A percentile compares a stretch with the other conserved stretches of the same genome.
These are phyloP conservation scores for Mycena vitilis DNA, from an alignment of 768 basidiomycete species.

Conservation along the genomic window DNA sequence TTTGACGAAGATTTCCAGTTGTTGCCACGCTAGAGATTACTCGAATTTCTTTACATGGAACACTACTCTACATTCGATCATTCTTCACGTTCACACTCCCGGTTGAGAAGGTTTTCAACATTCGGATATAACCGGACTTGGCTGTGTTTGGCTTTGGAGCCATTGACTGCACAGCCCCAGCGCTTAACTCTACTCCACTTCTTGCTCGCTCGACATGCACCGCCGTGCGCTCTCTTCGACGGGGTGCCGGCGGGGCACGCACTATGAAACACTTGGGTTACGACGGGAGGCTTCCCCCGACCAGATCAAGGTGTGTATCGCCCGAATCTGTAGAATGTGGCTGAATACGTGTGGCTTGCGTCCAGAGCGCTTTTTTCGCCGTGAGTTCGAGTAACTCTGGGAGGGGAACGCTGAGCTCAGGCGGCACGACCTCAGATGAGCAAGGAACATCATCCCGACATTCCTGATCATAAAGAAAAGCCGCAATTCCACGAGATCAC, in stretches of 20 bases:
- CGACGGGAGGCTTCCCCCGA: constrained; percentile 8
- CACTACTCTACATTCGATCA: too few species aligned
- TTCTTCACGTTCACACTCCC: too few species aligned
- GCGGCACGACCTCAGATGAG: constrained; percentile 9
- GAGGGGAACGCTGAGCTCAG: background rate
- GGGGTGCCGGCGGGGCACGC: constrained; percentile 28
- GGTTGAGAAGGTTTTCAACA: background rate
- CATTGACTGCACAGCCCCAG: background rate
- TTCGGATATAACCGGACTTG: background rate
- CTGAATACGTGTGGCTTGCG: constrained; percentile 5
- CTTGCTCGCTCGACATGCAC: constrained; percentile 21
- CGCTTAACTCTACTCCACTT: background rate
- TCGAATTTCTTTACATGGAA: too few species aligned
- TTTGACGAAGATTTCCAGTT: too few species aligned
- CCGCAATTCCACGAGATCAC: constrained; percentile 33
- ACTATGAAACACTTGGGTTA: constrained; percentile 31
- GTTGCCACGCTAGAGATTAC: too few species aligned
- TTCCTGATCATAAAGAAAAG: constrained; percentile 29
- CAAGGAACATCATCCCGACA: constrained; percentile 34
- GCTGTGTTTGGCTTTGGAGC: background rate
- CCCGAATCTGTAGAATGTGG: background rate
- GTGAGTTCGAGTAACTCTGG: constrained; percentile 1
- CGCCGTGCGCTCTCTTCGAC: constrained; percentile 31
- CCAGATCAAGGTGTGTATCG: constrained; percentile 29
- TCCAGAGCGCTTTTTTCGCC: constrained; percentile 32